Evolutionary conservation across 1,284 basidiomycete genomes (phyloP).

Genomic region (Ganoderma boninense): DNA sequence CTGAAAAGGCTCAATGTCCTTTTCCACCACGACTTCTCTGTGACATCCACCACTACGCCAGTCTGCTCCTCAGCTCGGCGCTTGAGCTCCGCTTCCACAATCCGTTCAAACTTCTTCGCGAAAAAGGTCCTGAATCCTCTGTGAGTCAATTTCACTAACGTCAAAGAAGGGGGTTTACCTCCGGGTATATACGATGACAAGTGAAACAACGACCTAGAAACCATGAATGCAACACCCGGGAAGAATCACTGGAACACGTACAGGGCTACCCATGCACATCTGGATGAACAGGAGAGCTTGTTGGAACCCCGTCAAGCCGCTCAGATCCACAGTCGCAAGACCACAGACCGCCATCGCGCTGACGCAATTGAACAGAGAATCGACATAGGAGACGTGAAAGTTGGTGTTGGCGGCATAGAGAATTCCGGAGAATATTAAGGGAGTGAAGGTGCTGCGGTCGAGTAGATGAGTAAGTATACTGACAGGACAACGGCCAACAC

Average conservation of each 20-base stretch:
- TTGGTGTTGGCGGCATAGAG: slow-evolving; percentile 80
- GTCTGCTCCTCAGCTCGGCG: slow-evolving; percentile 35
- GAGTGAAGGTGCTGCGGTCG: slow-evolving; percentile 69
- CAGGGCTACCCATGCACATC: slow-evolving; percentile 78
- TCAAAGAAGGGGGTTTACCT: slow-evolving; percentile 49
- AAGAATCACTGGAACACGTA: slow-evolving; percentile 37
- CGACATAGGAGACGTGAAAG: slow-evolving; percentile 73
- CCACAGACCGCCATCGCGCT: slow-evolving; percentile 86
- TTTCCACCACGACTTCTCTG: slow-evolving; percentile 38
- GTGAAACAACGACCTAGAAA: slow-evolving; percentile 68
- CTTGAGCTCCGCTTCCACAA: slow-evolving; percentile 62
- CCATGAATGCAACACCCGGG: background rate
- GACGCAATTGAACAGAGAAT: slow-evolving; percentile 79
- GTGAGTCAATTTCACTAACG: background rate
- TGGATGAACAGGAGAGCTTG: slow-evolving; percentile 78
- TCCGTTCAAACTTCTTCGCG: slow-evolving; percentile 73
- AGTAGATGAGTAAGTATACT: slow-evolving; percentile 9
- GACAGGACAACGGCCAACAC: background rate
- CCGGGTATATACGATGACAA: slow-evolving; percentile 76
- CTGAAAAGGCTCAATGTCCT: slow-evolving; percentile 24
- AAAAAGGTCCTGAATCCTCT: slow-evolving; percentile 71
- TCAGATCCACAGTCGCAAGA: slow-evolving; percentile 78
- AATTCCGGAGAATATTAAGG: slow-evolving; percentile 76
- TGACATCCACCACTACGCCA: slow-evolving; percentile 34
- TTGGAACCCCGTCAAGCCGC: slow-evolving; percentile 77